These are phyloP conservation scores for Penicillium psychrosexuale DNA, from an alignment of 2,329 filamentous ascomycete species.

Conservation along the genomic window DNA sequence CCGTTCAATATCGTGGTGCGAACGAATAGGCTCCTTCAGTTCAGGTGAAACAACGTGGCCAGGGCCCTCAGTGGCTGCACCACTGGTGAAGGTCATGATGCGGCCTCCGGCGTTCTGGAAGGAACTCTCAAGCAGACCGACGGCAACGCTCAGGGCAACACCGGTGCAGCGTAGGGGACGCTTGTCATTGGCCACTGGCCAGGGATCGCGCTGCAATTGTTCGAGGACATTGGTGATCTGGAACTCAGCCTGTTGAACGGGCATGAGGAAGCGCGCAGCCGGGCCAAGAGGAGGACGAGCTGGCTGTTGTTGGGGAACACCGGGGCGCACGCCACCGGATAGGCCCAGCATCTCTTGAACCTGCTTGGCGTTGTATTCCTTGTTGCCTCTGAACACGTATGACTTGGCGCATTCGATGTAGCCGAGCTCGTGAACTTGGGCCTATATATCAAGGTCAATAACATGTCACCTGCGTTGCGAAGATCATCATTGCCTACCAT, in stretches of 20 bases:
- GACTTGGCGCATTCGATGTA: slow-evolving; percentile 98
- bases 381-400: slow-evolving; percentile 95
- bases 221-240: slow-evolving; percentile 95
- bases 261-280: slow-evolving; percentile 84
- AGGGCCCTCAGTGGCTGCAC: slow-evolving; percentile 90
- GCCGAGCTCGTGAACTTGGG: slow-evolving; percentile 95
- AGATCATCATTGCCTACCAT: slow-evolving; percentile 62
- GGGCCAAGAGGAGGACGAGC: slow-evolving; percentile 74
- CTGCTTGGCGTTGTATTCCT: slow-evolving; percentile 96
- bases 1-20: slow-evolving; percentile 96
- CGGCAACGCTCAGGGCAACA: slow-evolving; percentile 91
- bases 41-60: slow-evolving; percentile 96
- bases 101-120: slow-evolving; percentile 94
- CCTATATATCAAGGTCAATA: slow-evolving; percentile 47
- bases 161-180: slow-evolving; percentile 89
- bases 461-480: slow-evolving; percentile 2
- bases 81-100: slow-evolving; percentile 96
- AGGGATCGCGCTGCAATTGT: slow-evolving; percentile 92
- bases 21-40: slow-evolving; percentile 91
- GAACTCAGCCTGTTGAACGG: slow-evolving; percentile 93
- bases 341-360: slow-evolving; percentile 98
- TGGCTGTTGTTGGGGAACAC: slow-evolving; percentile 60
- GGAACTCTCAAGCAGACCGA: slow-evolving; percentile 86
- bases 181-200: slow-evolving; percentile 92
- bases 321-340: slow-evolving; percentile 68